phyloP scores from a whole-genome alignment of 129 eudicot genomes.

The Scalesia atractyloides region DNA sequence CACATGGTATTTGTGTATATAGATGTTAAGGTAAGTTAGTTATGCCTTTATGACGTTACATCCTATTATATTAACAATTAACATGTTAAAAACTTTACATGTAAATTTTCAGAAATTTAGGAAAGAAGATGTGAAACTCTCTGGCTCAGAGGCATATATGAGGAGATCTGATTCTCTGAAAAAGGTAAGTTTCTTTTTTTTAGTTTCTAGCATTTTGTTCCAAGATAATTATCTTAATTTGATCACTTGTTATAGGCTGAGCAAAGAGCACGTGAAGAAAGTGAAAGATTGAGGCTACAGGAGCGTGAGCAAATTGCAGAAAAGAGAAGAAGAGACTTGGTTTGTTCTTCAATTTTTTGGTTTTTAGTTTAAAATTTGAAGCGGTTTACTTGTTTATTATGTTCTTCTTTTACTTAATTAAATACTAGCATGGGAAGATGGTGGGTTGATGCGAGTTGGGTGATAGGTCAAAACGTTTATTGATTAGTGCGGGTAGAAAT shows the following conservation, averaged over 20 bases:
- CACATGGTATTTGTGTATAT: slow-evolving; percentile 5
- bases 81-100: slow-evolving; percentile 12
- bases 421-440: background rate
- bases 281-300: slow-evolving; percentile 85
- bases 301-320: slow-evolving; percentile 95
- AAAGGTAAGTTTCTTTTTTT: slow-evolving; percentile 52
- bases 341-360: slow-evolving; percentile 33
- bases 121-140: slow-evolving; percentile 86
- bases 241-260: slow-evolving; percentile 61
- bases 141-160: slow-evolving; percentile 90
- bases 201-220: slow-evolving; percentile 2
- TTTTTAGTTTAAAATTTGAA: background rate
- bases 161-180: slow-evolving; percentile 85
- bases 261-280: slow-evolving; percentile 95
- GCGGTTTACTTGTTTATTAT: background rate
- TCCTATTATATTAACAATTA: slow-evolving; percentile 15
- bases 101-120: slow-evolving; percentile 70
- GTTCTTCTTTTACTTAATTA: background rate
- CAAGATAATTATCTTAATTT: slow-evolving; percentile 5
- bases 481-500: background rate
- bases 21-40: background rate
- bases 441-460: background rate
- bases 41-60: slow-evolving; percentile 15
- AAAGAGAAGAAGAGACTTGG: slow-evolving; percentile 90
- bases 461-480: background rate